These are phyloP conservation scores for Paramecium sexaurelia DNA, from an alignment of 73 alveolate species.

Conservation along the genomic window DNA sequence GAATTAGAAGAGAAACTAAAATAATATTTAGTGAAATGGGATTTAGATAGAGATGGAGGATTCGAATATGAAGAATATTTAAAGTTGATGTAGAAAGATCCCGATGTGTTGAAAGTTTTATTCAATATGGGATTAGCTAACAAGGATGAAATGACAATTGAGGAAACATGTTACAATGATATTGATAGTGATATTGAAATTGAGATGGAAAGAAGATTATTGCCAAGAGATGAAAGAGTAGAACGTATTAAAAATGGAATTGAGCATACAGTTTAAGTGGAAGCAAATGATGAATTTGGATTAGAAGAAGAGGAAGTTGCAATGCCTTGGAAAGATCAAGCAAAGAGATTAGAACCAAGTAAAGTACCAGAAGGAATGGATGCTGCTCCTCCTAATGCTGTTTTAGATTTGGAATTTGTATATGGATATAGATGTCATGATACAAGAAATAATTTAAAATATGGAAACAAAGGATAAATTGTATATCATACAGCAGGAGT, in stretches of 20 bases:
- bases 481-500: slow-evolving; percentile 98
- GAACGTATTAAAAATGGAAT: slow-evolving; percentile 69
- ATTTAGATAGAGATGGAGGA: slow-evolving; percentile 61
- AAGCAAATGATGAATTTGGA: slow-evolving; percentile 53
- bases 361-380: slow-evolving; percentile 66
- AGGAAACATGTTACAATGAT: slow-evolving; percentile 60
- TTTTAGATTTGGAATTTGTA: slow-evolving; percentile 91
- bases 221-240: slow-evolving; percentile 69
- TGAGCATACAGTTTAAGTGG: slow-evolving; percentile 50
- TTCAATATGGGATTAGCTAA: slow-evolving; percentile 54
- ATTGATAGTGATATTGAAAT: slow-evolving; percentile 65
- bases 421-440: slow-evolving; percentile 99
- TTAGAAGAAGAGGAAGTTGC: slow-evolving; percentile 35
- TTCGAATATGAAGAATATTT: slow-evolving; percentile 45
- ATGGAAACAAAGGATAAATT: slow-evolving; percentile 80
- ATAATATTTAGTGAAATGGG: slow-evolving; percentile 60
- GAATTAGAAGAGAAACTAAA: slow-evolving; percentile 28
- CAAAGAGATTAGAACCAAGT: background rate
- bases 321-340: slow-evolving; percentile 24
- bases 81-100: slow-evolving; percentile 56
- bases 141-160: slow-evolving; percentile 63
- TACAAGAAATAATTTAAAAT: slow-evolving; percentile 95
- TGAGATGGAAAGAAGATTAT: slow-evolving; percentile 61
- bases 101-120: slow-evolving; percentile 47
- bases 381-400: slow-evolving; percentile 96